A percentile compares a stretch with the other conserved stretches of the same genome.
Evolutionary conservation across 2,329 filamentous ascomycete genomes (phyloP).

Genomic region (Thielaviopsis musarum): DNA sequence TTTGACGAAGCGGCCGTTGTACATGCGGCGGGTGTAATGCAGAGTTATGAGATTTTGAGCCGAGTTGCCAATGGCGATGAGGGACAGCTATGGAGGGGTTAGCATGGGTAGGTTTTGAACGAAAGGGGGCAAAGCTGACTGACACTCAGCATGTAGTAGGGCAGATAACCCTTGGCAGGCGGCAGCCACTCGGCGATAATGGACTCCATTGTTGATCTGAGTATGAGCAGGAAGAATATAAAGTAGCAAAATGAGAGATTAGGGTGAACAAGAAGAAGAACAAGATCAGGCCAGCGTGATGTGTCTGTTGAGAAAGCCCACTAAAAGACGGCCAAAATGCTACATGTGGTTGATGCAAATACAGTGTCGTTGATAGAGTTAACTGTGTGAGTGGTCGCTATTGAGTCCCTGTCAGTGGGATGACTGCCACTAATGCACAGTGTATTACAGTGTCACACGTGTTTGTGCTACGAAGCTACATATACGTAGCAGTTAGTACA

Average conservation of each 20-base stretch:
- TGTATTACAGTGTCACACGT: neutral
- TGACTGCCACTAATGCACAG: neutral
- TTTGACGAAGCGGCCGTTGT: slow-evolving; percentile 47
- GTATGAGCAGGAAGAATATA: neutral
- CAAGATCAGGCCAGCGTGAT: neutral
- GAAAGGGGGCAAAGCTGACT: slow-evolving; percentile 14
- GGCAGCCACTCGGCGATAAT: slow-evolving; percentile 25
- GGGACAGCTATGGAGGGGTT: slow-evolving; percentile 44
- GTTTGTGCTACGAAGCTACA: neutral
- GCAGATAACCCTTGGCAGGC: slow-evolving; percentile 34
- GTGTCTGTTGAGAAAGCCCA: neutral
- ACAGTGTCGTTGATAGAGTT: neutral
- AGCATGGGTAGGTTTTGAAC: neutral
- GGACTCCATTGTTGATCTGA: slow-evolving; percentile 25
- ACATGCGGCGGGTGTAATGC: slow-evolving; percentile 72
- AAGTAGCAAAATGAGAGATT: neutral
- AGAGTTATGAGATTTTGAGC: slow-evolving; percentile 70
- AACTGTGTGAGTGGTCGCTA: neutral
- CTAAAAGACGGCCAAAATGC: neutral
- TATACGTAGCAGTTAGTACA: neutral
- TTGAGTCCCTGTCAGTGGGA: neutral
- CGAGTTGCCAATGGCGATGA: slow-evolving; percentile 70
- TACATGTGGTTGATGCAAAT: neutral
- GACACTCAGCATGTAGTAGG: slow-evolving; percentile 43
- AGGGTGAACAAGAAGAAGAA: neutral